phyloP scores from a whole-genome alignment of 495 filamentous ascomycete species.

The Astrothelium macrocarpum region DNA sequence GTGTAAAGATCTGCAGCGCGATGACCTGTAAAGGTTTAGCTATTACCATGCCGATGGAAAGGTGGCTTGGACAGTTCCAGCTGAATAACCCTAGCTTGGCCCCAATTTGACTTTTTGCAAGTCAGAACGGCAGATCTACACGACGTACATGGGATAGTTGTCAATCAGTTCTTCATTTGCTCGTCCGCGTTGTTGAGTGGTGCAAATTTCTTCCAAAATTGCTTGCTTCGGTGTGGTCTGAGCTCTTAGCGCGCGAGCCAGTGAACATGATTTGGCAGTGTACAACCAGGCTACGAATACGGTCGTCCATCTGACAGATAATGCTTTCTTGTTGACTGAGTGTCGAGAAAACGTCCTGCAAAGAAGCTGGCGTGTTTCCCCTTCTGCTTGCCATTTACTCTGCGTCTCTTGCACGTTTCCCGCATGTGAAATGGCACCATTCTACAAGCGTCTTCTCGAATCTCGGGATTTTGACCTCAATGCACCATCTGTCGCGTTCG shows the following conservation, averaged over 20 bases:
- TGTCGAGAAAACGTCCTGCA: neutral
- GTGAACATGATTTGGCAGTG: no score
- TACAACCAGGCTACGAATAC: neutral
- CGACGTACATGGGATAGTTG: no score
- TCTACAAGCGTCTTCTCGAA: conserved; percentile 5
- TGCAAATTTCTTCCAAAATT: no score
- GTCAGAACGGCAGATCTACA: no score
- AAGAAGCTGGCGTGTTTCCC: neutral
- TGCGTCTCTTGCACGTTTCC: neutral
- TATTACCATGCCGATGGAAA: neutral
- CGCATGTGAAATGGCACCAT: neutral
- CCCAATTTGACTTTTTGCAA: no score
- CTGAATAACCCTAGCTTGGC: no score
- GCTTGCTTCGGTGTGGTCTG: no score
- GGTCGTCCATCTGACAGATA: neutral
- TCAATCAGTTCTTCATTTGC: no score
- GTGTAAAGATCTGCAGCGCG: neutral
- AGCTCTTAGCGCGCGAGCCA: no score
- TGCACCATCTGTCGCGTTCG: conserved; percentile 4
- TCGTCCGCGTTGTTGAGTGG: no score
- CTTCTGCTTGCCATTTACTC: neutral
- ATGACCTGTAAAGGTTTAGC: neutral
- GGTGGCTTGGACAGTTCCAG: neutral
- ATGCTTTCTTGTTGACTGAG: neutral
- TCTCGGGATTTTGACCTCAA: conserved; percentile 5